phyloP scores from a whole-genome alignment of 148 eudicot species.

The Polygonum aviculare region DNA sequence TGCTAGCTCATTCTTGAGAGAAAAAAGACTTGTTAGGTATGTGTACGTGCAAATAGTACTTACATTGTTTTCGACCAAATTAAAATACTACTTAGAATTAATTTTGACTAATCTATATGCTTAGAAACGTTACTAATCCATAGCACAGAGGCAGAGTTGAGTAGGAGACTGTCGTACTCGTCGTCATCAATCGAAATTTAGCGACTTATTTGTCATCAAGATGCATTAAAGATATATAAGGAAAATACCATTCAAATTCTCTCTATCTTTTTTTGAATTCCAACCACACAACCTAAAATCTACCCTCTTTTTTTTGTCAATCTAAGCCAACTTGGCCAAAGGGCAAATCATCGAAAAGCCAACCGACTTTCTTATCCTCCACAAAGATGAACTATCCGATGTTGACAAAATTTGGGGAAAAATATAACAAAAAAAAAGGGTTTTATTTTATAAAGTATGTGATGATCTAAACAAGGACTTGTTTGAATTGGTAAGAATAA shows the following conservation, averaged over 20 bases:
- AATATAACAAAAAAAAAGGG: neutral
- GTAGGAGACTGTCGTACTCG: neutral
- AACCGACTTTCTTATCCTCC: constrained; percentile 11
- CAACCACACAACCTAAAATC: constrained; percentile 1
- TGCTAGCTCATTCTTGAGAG: neutral
- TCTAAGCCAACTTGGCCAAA: neutral
- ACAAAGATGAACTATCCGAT: neutral
- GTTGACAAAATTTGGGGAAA: neutral
- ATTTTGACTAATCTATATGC: neutral
- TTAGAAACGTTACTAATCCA: neutral
- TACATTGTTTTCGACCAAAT: no score
- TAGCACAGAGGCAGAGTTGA: neutral
- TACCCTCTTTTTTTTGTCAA: neutral
- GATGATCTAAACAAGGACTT: no score
- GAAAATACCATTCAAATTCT: neutral
- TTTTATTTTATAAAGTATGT: neutral
- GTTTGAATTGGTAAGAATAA: no score
- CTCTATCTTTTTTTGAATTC: neutral
- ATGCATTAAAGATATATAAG: neutral
- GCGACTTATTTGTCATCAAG: no score
- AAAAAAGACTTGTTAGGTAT: neutral
- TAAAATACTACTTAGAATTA: neutral
- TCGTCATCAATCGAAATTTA: no score
- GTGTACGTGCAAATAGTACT: neutral
- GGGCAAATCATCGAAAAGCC: neutral